Evolutionary conservation across 1,139 yeast genomes (phyloP).

Genomic region (Geotrichum citri-aurantii): DNA sequence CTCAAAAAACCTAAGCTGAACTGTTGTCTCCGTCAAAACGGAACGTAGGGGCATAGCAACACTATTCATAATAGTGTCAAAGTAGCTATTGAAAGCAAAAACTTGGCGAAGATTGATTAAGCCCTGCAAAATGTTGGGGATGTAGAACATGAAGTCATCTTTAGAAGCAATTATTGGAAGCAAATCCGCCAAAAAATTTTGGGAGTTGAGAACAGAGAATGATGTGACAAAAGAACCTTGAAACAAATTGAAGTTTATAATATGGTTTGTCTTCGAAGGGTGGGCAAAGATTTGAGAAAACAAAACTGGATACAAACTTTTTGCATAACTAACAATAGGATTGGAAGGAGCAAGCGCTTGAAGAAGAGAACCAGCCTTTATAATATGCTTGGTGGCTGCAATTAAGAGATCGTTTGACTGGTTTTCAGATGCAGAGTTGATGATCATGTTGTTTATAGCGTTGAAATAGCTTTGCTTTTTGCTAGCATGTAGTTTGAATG

Average conservation of each 20-base stretch:
- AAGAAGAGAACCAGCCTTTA: constrained; percentile 14
- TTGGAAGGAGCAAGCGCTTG: constrained; percentile 6
- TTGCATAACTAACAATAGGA: constrained; percentile 17
- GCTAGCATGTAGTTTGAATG: constrained; percentile 6
- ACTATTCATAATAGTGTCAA: constrained; percentile 6
- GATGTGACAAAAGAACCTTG: constrained; percentile 19
- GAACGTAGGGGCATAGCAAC: constrained; percentile 1
- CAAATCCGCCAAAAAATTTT: constrained; percentile 12
- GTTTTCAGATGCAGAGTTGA: not conserved
- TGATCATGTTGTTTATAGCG: not conserved
- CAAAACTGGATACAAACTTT: constrained; percentile 15
- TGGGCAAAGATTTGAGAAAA: constrained; percentile 15
- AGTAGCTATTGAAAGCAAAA: constrained; percentile 9
- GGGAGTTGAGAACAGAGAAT: constrained; percentile 15
- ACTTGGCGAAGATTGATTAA: constrained; percentile 17
- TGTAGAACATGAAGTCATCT: constrained; percentile 15
- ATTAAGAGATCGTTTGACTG: constrained; percentile 5
- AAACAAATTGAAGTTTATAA: constrained; percentile 6
- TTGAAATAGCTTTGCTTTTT: constrained; percentile 8
- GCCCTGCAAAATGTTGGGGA: constrained; percentile 20
- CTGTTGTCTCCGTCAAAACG: constrained; percentile 13
- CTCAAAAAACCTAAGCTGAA: constrained; percentile 18
- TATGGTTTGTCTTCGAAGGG: constrained; percentile 11
- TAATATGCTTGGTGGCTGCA: constrained; percentile 5
- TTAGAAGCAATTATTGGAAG: constrained; percentile 13